A percentile compares a stretch with the other conserved stretches of the same genome.
Evolutionary conservation across 2,329 filamentous ascomycete species (phyloP).

Genomic region (Pseudofabraea citricarpa): DNA sequence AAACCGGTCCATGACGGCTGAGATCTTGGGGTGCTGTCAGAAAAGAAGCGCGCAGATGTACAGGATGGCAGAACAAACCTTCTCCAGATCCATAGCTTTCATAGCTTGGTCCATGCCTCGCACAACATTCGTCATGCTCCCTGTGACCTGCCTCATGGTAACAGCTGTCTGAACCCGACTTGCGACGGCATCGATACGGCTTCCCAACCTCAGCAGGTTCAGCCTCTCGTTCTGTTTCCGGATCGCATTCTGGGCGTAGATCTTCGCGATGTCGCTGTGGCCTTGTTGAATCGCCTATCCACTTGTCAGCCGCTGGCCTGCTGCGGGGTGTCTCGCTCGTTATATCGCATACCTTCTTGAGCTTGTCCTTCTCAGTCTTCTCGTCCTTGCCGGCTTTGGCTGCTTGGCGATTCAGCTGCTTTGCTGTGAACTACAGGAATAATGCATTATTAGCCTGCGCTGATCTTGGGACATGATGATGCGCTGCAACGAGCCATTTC

Average conservation of each 20-base stretch:
- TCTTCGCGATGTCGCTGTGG: constrained; percentile 56
- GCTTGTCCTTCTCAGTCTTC: constrained; percentile 53
- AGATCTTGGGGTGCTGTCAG: constrained; percentile 48
- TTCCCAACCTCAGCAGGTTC: constrained; percentile 51
- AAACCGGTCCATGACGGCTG: constrained; percentile 62
- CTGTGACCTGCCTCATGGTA: constrained; percentile 56
- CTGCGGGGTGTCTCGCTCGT: neutral
- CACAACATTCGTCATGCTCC: constrained; percentile 58
- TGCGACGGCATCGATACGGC: constrained; percentile 54
- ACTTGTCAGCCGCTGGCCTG: constrained; percentile 3
- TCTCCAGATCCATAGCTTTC: constrained; percentile 60
- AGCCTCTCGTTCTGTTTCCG: constrained; percentile 59
- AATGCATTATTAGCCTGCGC: constrained; percentile 6
- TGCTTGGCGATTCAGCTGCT: constrained; percentile 58
- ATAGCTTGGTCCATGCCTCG: constrained; percentile 57
- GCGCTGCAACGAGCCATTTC: too few relatives aligned
- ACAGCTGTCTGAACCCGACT: constrained; percentile 58
- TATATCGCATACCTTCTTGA: constrained; percentile 48
- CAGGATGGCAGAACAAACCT: constrained; percentile 43
- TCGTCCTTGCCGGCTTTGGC: constrained; percentile 58
- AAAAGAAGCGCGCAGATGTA: too few relatives aligned
- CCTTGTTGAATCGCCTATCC: constrained; percentile 52
- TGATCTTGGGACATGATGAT: too few relatives aligned
- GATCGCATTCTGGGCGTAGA: constrained; percentile 59
- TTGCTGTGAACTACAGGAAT: constrained; percentile 50